Evolutionary conservation across 2,329 filamentous ascomycete genomes (phyloP), one percentile per base, ranked within the genome.

Genomic region (Neodidymelliopsis sp.): DNA sequence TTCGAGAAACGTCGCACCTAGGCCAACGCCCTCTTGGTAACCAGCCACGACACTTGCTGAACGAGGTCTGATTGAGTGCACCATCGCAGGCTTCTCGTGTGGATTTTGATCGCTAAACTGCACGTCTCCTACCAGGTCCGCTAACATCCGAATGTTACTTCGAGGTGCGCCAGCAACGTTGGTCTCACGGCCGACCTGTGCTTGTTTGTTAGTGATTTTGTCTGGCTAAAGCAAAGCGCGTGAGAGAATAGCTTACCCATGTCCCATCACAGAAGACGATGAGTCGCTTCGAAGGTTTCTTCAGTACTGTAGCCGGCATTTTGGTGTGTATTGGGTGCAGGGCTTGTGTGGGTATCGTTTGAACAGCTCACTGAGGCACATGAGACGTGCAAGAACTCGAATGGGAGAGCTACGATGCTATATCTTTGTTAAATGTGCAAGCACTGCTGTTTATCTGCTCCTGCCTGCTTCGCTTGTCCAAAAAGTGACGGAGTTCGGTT

Each of bases 1-100:
- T 24, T 70, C 65, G 9, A 71, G 54, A 20, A 73, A 73, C 0
- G 67, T 70, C 13, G 65, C 57, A 39, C 66, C 66, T 1, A 72
- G 53, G n/a, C 70, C 70, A 6, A 69, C 56, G 27, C 70, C 70
- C 54, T 72, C 69, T 48, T 72, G 70, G 48, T 73, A 72, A 12
- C 67, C 66, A 9, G 69, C 70, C 8, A 60, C 54, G n/a, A 72
- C 53, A n/a, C 50, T 37, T 11, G 48, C 6, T 8, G 50, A 27
- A 9, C 33, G 36, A n/a, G 45, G n/a, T 4, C 23, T 19, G 18
- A 72, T 67, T 5, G 48, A 43, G 39, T 69, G 59, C 2, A 71
- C 57, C 9, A 36, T 53, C 10, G 62, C 61, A 29, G 49, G 53
- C n/a, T 40, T 45, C 30, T 43, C 28, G 12, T 19, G 41, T 4